phyloP scores from a whole-genome alignment of 2,329 filamentous ascomycete species.

The Purpureocillium lavendulum region DNA sequence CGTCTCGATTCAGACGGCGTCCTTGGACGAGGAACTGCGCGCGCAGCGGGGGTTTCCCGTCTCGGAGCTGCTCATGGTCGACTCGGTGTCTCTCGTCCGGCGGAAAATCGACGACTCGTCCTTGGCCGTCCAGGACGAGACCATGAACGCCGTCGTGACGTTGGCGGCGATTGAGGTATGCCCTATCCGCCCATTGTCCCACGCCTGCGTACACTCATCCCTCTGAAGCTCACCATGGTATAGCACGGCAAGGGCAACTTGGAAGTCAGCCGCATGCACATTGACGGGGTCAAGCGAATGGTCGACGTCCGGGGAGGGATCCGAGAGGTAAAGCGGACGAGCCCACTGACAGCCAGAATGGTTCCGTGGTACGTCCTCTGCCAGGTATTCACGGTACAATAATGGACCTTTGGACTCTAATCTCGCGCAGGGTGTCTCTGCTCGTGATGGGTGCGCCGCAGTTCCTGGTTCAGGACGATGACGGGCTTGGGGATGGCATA shows the following conservation, averaged over 20 bases:
- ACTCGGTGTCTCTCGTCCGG: constrained; percentile 44
- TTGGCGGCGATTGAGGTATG: constrained; percentile 49
- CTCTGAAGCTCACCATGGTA: constrained; percentile 22
- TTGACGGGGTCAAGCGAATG: constrained; percentile 39
- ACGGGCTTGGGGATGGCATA: constrained; percentile 39
- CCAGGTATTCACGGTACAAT: neutral
- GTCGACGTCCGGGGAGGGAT: constrained; percentile 44
- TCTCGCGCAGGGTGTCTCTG: constrained; percentile 44
- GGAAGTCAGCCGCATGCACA: constrained; percentile 34
- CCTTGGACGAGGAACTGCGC: constrained; percentile 42
- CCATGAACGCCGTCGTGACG: constrained; percentile 48
- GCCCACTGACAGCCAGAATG: constrained; percentile 47
- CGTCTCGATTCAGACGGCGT: constrained; percentile 51
- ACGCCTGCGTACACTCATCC: neutral
- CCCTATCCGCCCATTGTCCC: neutral
- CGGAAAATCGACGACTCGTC: constrained; percentile 37
- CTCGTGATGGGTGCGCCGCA: constrained; percentile 44
- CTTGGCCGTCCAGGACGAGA: constrained; percentile 43
- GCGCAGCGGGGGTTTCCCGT: constrained; percentile 43
- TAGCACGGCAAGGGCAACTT: constrained; percentile 39
- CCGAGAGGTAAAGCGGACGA: constrained; percentile 34
- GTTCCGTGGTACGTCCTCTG: constrained; percentile 36
- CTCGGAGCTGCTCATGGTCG: constrained; percentile 48
- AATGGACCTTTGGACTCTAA: too few species aligned
- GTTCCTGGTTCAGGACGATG: constrained; percentile 42